Base-by-base conservation (phyloP, 371 early-diverging fungal species). In the Mortierella polycephala region DNA sequence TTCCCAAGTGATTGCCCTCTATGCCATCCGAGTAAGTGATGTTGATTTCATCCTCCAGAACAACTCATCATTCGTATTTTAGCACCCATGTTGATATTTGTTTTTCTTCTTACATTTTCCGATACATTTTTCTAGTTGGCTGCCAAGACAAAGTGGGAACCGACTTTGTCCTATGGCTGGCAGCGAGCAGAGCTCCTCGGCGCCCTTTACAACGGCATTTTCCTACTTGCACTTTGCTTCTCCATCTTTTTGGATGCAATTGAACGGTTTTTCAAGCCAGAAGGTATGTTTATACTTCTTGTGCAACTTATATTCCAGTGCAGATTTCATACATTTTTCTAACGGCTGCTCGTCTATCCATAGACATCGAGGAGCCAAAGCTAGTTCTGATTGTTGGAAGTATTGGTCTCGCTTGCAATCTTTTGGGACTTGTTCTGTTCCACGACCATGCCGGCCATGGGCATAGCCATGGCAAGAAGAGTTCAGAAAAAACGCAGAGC, bases 101-200 rank as follows among this genome's bases (percentile, higher is more conserved):
- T 46, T 50, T 41, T 51, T 47, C 30, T 41, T 14, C 21, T 2
- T 2, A 47, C 14, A 23, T 30, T 18, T 7, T 51, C 18, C 41
- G 20, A 12, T 59, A 18, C 20, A 18, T 51, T 2, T 9, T 18
- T 67, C 50, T 60, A 83, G 83, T 57, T 88, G 37, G 83, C 86
- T 14, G 73, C 82, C 41, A 73, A 76, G 61, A 90, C 84, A 23
- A 70, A 84, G 57, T 82, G 83, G 60, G 75, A 85, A 30, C 85
- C 92, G 1, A 87, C 89, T 57, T 90, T 92, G 79, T 91, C 95
- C 20, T 97, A 94, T 81, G 97, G 97, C 7, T 93, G 91, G 90
- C 94, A 95, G 82, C 88, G 98, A 51, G 96, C 96, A 14, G 97
- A 97, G 83, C 89, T 96, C 23, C 86, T 97, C 20, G 98, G 96